phyloP scores from a whole-genome alignment of 106 monocot genomes.

The Allium fistulosum region DNA sequence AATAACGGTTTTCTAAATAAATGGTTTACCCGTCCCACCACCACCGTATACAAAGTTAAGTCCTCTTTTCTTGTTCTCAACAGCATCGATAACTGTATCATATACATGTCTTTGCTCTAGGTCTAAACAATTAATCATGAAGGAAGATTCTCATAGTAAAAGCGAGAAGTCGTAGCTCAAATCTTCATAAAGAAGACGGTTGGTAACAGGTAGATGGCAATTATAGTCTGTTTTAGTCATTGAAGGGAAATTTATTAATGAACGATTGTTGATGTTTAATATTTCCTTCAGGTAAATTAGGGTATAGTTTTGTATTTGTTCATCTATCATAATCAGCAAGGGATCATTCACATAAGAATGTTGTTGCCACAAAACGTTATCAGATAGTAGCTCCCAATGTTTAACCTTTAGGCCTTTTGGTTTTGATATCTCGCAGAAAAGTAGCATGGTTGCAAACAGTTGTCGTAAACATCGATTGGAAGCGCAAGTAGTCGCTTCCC shows the following conservation, averaged over 20 bases:
- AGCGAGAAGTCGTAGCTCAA: background rate
- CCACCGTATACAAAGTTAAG: background rate
- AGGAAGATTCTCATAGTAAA: background rate
- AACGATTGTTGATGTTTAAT: background rate
- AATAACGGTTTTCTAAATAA: constrained; percentile 8
- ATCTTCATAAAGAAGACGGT: constrained; percentile 6
- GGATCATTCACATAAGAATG: background rate
- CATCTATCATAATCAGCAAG: background rate
- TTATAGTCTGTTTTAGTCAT: background rate
- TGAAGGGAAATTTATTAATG: background rate
- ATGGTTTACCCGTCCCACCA: constrained; percentile 25
- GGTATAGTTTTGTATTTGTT: background rate
- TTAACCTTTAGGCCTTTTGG: background rate
- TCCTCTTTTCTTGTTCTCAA: background rate
- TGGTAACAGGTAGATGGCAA: background rate
- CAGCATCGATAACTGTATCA: background rate
- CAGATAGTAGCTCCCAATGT: background rate
- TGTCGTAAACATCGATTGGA: background rate
- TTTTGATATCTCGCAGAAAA: background rate
- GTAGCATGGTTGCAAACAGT: background rate
- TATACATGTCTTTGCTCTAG: constrained; percentile 7
- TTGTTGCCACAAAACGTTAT: background rate
- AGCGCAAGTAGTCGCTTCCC: background rate
- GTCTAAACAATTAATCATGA: background rate
- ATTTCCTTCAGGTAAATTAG: background rate